Percentiles rank a stretch among this genome's conserved stretches.
Conservation (phyloP, 2,329 filamentous ascomycete genomes). For the Colletotrichum orchidophilum region DNA sequence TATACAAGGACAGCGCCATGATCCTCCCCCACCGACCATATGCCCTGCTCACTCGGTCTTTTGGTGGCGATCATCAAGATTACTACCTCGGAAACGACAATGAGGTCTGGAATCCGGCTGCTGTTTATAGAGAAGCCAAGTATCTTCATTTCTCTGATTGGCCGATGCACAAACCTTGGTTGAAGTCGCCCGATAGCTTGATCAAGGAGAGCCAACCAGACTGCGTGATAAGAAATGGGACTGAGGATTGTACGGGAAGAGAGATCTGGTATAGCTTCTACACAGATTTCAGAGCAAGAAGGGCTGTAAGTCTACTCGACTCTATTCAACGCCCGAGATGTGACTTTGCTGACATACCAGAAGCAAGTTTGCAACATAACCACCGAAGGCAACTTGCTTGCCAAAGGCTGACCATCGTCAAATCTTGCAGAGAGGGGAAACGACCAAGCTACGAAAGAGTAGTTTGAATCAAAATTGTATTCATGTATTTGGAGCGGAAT, state of each 20-base stretch:
- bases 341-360: background rate
- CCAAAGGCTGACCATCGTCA: too few species aligned
- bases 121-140: constrained; percentile 65
- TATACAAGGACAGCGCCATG: constrained; percentile 66
- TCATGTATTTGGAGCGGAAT: too few species aligned
- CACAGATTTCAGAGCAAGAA: constrained; percentile 28
- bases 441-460: too few species aligned
- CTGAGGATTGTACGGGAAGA: constrained; percentile 26
- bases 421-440: too few species aligned
- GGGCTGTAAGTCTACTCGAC: constrained; percentile 11
- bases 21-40: constrained; percentile 72
- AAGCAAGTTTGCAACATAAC: background rate
- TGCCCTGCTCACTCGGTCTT: constrained; percentile 69
- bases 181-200: constrained; percentile 12
- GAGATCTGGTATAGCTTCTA: constrained; percentile 33
- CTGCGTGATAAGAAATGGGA: constrained; percentile 6
- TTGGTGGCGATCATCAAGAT: constrained; percentile 59
- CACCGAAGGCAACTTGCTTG: background rate
- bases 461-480: too few species aligned
- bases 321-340: too few species aligned
- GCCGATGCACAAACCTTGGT: constrained; percentile 36
- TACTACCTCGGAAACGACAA: constrained; percentile 48
- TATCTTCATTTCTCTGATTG: constrained; percentile 53
- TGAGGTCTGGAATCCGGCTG: constrained; percentile 65
- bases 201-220: constrained; percentile 13